Base-by-base conservation (phyloP, 2,329 filamentous ascomycete species). In the Aspergillus quadricinctus region DNA sequence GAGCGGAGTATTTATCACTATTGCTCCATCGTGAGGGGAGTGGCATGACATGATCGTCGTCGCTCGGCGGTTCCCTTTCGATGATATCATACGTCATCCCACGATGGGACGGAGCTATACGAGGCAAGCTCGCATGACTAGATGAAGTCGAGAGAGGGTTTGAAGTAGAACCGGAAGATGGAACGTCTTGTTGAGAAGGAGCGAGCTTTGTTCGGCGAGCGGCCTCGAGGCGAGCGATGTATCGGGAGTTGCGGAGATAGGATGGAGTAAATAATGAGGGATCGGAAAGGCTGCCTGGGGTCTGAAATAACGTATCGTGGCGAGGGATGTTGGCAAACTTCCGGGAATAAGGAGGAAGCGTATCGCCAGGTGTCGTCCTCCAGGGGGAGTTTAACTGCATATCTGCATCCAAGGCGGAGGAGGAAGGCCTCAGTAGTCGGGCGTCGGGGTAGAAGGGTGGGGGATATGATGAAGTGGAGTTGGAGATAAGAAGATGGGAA, bases 21-120 rank as follows among this genome's bases (percentile, higher is more conserved):
- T 86, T 87, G 64, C 86, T 95, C 92, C 92, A 97, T 66, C 82
- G 83, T 3, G 88, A 86, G 19, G 94, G 94, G 61, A 97, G 80
- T 8, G 88, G 87, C 55, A 83, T 80, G 45, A 90, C 70, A 1
- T 80, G 77, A 50, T 88, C 84, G 35, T 88, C 83, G 40, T 88
- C 83, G 37, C 76, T 68, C 10, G 68, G 58, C 0, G 87, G 83
- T 29, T 85, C 78, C 61, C 89, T 86, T 76, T 97, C 93, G 64
- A 95, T 87, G 58, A 96, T 81, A 67, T 95, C 91, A 72, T 90
- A 90, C 17, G 89, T 85, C 76, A 95, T 84, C 21, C 90, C 92
- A 53, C 89, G 83, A 73, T 95, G 88, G 29, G 82, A 83, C 3
- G 87, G 79, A 21, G 82, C 76, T 66, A 86, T 82, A 70, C 76